A percentile compares a stretch with the other conserved stretches of the same genome.
phyloP scores from a whole-genome alignment of 2,329 filamentous ascomycete species.

The Calonectria fujianensis region DNA sequence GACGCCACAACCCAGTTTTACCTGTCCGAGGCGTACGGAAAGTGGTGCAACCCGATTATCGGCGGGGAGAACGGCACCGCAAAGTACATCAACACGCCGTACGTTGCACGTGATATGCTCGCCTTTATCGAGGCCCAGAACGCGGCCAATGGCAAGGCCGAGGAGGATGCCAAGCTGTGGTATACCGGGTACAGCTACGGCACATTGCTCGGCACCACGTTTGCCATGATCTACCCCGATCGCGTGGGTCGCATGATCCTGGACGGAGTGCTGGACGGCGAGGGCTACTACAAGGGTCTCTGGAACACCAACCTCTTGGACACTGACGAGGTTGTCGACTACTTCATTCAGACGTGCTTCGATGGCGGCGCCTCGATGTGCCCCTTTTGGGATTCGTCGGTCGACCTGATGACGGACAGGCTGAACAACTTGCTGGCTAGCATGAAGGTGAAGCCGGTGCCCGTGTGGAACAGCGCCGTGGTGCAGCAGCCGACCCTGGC shows the following conservation, averaged over 20 bases:
- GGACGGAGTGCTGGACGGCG: constrained; percentile 52
- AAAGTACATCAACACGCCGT: constrained; percentile 65
- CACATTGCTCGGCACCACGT: constrained; percentile 58
- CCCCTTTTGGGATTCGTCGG: not conserved
- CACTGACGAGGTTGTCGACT: constrained; percentile 3
- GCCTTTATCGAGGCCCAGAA: constrained; percentile 66
- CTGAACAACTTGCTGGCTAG: not conserved
- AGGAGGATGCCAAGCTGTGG: constrained; percentile 43
- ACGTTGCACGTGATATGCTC: constrained; percentile 69
- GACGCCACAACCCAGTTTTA: constrained; percentile 9
- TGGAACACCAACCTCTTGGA: constrained; percentile 17
- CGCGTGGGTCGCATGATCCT: constrained; percentile 50
- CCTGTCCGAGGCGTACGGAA: constrained; percentile 40
- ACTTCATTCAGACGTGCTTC: constrained; percentile 19
- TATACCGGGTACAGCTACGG: constrained; percentile 62
- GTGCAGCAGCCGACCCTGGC: constrained; percentile 10
- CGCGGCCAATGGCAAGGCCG: constrained; percentile 57
- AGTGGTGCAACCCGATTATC: constrained; percentile 50
- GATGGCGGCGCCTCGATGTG: constrained; percentile 6
- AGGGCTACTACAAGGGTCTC: constrained; percentile 47
- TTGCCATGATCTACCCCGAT: constrained; percentile 57
- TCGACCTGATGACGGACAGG: not conserved
- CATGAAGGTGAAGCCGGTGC: constrained; percentile 1
- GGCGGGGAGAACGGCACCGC: constrained; percentile 51
- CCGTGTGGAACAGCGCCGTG: constrained; percentile 6